Percentiles rank a stretch among this genome's conserved stretches.
phyloP scores from a whole-genome alignment of 495 filamentous ascomycete species.

The Pyronema omphalodes region DNA sequence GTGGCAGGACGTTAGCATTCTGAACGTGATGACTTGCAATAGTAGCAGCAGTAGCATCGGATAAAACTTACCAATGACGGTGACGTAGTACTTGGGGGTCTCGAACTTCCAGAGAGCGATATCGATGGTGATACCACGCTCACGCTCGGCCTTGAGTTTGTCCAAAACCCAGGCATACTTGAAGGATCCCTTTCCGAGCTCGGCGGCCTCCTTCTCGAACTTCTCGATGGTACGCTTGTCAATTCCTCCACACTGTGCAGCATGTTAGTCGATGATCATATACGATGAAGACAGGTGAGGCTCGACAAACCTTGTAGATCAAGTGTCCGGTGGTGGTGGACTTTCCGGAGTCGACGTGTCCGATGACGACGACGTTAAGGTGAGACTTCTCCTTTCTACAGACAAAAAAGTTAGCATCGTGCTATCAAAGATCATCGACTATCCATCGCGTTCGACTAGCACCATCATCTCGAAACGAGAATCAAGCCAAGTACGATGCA shows the following conservation, averaged over 20 bases:
- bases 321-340: conserved; percentile 94
- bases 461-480: conserved; percentile 1
- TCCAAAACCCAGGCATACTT: conserved; percentile 99
- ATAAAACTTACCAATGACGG: conserved; percentile 68
- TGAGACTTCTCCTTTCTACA: conserved; percentile 62
- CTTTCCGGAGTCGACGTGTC: conserved; percentile 99
- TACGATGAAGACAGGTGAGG: no score
- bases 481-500: neutral
- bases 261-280: neutral
- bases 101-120: conserved; percentile 99
- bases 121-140: conserved; percentile 99
- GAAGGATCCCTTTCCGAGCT: conserved; percentile 99
- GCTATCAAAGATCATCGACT: neutral
- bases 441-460: neutral
- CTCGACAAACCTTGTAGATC: conserved; percentile 66
- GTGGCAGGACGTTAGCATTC: conserved; percentile 12
- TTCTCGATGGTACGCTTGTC: conserved; percentile 99
- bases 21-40: neutral
- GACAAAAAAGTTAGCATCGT: neutral
- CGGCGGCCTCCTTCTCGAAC: conserved; percentile 99
- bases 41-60: neutral
- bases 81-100: conserved; percentile 96
- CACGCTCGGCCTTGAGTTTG: conserved; percentile 99
- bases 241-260: conserved; percentile 72
- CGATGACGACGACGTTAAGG: conserved; percentile 97